Evolutionary conservation across 129 eudicot genomes (phyloP).

Genomic region (Cynara cardunculus): DNA sequence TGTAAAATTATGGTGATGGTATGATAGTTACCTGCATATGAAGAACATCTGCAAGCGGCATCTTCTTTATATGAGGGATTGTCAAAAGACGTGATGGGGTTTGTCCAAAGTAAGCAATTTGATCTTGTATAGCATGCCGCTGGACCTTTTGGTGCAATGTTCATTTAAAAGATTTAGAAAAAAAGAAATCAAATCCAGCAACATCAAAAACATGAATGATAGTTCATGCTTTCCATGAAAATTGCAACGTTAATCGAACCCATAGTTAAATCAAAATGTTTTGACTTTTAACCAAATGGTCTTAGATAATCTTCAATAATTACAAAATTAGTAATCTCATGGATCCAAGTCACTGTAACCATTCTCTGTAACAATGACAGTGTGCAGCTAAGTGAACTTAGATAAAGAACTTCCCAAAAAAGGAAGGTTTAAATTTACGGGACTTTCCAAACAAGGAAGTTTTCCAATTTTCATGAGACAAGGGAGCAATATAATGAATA

Average conservation of each 20-base stretch:
- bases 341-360: not conserved
- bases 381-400: not conserved
- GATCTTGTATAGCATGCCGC: constrained; percentile 80
- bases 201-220: not conserved
- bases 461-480: not conserved
- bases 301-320: not conserved
- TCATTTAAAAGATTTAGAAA: not conserved
- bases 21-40: constrained; percentile 68
- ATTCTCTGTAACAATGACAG: not conserved
- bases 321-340: not conserved
- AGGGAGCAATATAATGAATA: constrained; percentile 13
- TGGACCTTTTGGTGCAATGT: constrained; percentile 51
- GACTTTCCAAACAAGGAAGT: not conserved
- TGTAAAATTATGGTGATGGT: not conserved
- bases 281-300: not conserved
- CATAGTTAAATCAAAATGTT: constrained; percentile 5
- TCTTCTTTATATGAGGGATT: constrained; percentile 78
- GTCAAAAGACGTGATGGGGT: constrained; percentile 89
- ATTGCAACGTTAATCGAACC: not conserved
- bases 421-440: not conserved
- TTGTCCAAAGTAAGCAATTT: constrained; percentile 89
- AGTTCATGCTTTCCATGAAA: not conserved
- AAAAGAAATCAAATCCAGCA: not conserved
- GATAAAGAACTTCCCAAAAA: not conserved
- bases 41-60: constrained; percentile 83